Evolutionary conservation across 2,329 filamentous ascomycete genomes (phyloP).

Genomic region (Amylocarpus encephaloides): DNA sequence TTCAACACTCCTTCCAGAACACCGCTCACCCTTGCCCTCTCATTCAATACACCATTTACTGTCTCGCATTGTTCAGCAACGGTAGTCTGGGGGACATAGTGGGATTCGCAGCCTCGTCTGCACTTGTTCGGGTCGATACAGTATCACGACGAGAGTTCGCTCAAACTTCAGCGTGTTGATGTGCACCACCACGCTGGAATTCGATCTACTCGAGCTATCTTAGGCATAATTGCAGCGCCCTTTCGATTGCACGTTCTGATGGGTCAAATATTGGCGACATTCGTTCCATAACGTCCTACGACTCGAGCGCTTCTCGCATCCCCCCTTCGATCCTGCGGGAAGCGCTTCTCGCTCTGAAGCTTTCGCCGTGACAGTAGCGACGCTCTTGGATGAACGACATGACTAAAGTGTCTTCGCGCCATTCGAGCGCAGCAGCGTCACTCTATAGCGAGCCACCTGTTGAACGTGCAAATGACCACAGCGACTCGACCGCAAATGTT

Average conservation of each 20-base stretch:
- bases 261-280: constrained; percentile 23
- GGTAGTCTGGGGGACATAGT: background rate
- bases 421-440: constrained; percentile 24
- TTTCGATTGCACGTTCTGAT: constrained; percentile 21
- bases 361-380: background rate
- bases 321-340: constrained; percentile 22
- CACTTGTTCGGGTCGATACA: background rate
- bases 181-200: background rate
- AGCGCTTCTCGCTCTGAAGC: constrained; percentile 24
- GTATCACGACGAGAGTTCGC: background rate
- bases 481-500: constrained; percentile 1
- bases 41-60: background rate
- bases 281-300: constrained; percentile 29
- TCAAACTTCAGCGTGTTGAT: too few relatives aligned
- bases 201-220: background rate
- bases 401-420: constrained; percentile 26
- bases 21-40: background rate
- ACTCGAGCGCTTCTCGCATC: constrained; percentile 30
- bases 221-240: background rate
- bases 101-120: background rate
- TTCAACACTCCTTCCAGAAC: background rate
- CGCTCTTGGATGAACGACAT: constrained; percentile 16
- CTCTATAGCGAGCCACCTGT: constrained; percentile 12
- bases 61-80: background rate
- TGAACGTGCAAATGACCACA: constrained; percentile 14